These are phyloP conservation scores for Aureobasidium zeae DNA, from an alignment of 2,329 filamentous ascomycete genomes.

Conservation along the genomic window DNA sequence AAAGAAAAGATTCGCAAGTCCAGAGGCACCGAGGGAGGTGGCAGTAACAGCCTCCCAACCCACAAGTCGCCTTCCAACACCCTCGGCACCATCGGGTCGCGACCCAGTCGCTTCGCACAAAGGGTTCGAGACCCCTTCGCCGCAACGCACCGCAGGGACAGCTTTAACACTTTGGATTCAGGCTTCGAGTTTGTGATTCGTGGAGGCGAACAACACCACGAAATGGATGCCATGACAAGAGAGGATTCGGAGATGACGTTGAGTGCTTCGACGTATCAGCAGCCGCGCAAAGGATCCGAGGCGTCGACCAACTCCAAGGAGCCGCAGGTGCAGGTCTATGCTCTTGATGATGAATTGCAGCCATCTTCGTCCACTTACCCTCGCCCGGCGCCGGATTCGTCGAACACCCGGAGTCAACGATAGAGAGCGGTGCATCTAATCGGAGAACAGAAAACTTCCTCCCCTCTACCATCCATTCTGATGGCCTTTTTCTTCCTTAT, in stretches of 20 bases:
- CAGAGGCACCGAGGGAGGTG: constrained; percentile 2
- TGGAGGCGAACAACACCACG: constrained; percentile 6
- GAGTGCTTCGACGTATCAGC: constrained; percentile 1
- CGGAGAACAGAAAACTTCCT: no score
- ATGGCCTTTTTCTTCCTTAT: no score
- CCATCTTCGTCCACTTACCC: constrained; percentile 8
- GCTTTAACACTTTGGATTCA: constrained; percentile 15
- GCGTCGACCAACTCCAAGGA: constrained; percentile 10
- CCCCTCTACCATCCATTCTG: no score
- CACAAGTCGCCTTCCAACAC: constrained; percentile 13
- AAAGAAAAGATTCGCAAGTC: constrained; percentile 13
- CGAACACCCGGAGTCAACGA: constrained; percentile 4
- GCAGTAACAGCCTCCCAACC: constrained; percentile 8
- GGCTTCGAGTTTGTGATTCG: constrained; percentile 13
- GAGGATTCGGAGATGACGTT: constrained; percentile 8
- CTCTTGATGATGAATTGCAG: constrained; percentile 1
- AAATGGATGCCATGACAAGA: constrained; percentile 8
- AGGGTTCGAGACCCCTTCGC: constrained; percentile 13
- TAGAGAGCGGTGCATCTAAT: no score
- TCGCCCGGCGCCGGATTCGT: constrained; percentile 10
- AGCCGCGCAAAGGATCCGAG: constrained; percentile 9
- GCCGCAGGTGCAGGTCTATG: constrained; percentile 8
- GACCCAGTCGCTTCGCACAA: constrained; percentile 10
- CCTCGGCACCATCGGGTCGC: constrained; percentile 9
- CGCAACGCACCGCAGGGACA: constrained; percentile 6